phyloP scores from a whole-genome alignment of 2,329 filamentous ascomycete genomes.

The Colletotrichum chrysophilum region DNA sequence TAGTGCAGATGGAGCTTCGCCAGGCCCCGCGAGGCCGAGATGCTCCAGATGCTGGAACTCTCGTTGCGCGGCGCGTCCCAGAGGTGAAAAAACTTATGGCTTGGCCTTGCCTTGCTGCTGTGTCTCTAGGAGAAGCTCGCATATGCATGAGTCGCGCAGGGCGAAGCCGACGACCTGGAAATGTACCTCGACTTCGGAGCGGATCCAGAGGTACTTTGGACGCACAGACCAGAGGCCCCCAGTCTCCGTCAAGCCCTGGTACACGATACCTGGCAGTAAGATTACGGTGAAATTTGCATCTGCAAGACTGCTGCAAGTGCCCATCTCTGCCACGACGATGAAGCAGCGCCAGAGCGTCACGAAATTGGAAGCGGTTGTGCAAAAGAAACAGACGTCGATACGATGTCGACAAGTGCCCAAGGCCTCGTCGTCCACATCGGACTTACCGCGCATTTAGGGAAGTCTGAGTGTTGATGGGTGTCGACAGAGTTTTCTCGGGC shows the following conservation, averaged over 20 bases:
- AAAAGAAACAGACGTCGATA: not conserved
- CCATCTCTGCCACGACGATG: not conserved
- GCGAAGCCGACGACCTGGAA: not conserved
- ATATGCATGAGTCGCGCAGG: conserved; percentile 19
- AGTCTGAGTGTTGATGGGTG: not conserved
- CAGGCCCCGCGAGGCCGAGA: conserved; percentile 9
- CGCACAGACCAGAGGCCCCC: conserved; percentile 12
- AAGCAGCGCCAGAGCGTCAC: conserved; percentile 1
- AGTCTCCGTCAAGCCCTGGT: not conserved
- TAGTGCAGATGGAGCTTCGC: conserved; percentile 3
- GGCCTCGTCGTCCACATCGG: not conserved
- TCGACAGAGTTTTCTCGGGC: conserved; percentile 15
- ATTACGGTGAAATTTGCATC: conserved; percentile 20
- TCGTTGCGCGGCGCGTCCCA: not conserved
- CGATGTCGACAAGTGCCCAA: not conserved
- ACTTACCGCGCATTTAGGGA: not conserved
- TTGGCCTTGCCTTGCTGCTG: not conserved
- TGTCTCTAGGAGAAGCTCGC: not conserved
- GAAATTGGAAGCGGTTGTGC: not conserved
- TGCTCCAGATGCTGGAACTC: not conserved
- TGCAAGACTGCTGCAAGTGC: conserved; percentile 13
- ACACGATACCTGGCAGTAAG: conserved; percentile 15
- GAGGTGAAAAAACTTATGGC: not conserved
- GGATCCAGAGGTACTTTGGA: conserved; percentile 1
- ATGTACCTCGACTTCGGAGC: conserved; percentile 11